Conservation (phyloP, 176 grass and related monocot genomes). For the Juncus inflexus region DNA sequence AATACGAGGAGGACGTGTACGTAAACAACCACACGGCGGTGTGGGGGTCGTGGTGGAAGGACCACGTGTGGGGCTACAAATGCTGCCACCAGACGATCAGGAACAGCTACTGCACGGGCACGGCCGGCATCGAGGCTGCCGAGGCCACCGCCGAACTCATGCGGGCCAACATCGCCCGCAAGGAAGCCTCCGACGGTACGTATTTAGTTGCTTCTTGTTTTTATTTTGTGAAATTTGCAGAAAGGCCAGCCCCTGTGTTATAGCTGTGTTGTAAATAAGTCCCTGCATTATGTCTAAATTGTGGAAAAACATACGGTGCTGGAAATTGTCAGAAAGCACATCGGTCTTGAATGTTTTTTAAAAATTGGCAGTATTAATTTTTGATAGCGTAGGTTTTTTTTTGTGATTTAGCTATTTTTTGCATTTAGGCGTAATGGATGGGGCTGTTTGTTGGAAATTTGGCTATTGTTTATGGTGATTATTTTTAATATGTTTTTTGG, state of each 20-base stretch:
- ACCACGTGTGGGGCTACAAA: conserved; percentile 95
- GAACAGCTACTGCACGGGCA: conserved; percentile 91
- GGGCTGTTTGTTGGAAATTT: no score
- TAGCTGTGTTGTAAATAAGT: no score
- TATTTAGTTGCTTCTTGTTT: background rate
- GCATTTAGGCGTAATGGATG: no score
- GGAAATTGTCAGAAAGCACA: no score
- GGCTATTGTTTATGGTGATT: no score
- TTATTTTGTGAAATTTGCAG: conserved; percentile 16
- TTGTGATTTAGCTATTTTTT: no score
- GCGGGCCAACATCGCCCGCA: conserved; percentile 83
- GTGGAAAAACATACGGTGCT: no score
- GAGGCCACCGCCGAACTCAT: conserved; percentile 84
- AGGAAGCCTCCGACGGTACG: conserved; percentile 76
- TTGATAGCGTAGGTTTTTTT: background rate
- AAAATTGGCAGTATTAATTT: background rate
- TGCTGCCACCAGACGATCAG: conserved; percentile 76
- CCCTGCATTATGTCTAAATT: no score
- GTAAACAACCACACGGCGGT: conserved; percentile 89
- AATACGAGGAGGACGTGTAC: conserved; percentile 86
- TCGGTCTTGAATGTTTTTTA: no score
- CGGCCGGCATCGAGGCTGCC: conserved; percentile 90
- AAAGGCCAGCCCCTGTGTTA: background rate
- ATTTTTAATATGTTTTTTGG: background rate
- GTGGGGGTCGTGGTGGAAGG: conserved; percentile 99